Conservation (phyloP, 2,329 filamentous ascomycete genomes). For the Sclerotinia glacialis region DNA sequence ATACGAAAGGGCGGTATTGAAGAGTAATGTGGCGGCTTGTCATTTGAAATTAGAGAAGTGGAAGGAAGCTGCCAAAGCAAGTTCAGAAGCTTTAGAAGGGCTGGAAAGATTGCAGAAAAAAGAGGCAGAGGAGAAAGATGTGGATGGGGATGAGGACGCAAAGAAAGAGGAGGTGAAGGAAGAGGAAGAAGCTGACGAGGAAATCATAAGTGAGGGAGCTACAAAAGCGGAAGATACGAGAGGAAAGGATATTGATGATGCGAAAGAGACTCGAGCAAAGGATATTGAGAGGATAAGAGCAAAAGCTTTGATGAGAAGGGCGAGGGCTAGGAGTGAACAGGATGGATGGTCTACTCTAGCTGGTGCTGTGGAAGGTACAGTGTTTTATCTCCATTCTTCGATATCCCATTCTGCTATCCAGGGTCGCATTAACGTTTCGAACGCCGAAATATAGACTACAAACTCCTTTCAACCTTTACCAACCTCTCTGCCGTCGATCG, state of each 20-base stretch:
- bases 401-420: background rate
- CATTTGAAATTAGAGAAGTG: slow-evolving; percentile 81
- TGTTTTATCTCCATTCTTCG: background rate
- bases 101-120: slow-evolving; percentile 58
- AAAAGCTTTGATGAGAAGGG: slow-evolving; percentile 67
- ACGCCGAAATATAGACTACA: slow-evolving; percentile 61
- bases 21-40: slow-evolving; percentile 86
- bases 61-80: slow-evolving; percentile 75
- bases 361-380: slow-evolving; percentile 59
- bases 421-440: background rate
- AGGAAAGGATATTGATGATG: slow-evolving; percentile 45
- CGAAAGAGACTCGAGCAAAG: slow-evolving; percentile 73
- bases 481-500: slow-evolving; percentile 64
- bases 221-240: slow-evolving; percentile 44
- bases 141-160: slow-evolving; percentile 47
- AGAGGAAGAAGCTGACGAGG: slow-evolving; percentile 52
- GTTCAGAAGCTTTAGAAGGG: slow-evolving; percentile 68
- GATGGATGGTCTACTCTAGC: slow-evolving; percentile 78
- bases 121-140: slow-evolving; percentile 39
- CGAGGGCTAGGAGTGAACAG: slow-evolving; percentile 55
- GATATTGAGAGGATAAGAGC: slow-evolving; percentile 75
- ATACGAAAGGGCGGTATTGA: slow-evolving; percentile 82
- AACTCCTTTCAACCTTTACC: slow-evolving; percentile 55
- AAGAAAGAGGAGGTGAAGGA: slow-evolving; percentile 46
- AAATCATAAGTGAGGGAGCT: slow-evolving; percentile 60